These are phyloP conservation scores for Thermothelomyces thermophilus DNA, from an alignment of 2,329 filamentous ascomycete genomes.

Conservation along the genomic window DNA sequence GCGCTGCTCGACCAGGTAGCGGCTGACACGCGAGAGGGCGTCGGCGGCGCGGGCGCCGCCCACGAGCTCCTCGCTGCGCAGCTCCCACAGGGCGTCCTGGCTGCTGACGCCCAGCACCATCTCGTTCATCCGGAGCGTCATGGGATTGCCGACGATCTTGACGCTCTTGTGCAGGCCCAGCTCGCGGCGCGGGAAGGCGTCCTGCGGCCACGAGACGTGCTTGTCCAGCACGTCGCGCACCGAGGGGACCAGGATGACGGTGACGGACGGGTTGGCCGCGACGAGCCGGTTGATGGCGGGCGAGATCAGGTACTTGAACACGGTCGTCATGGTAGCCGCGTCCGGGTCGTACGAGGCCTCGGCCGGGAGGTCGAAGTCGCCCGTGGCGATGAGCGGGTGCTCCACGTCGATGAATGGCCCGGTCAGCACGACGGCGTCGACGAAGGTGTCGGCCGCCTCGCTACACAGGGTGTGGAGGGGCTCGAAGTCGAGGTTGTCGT, in stretches of 20 bases:
- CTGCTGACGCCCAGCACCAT: constrained; percentile 72
- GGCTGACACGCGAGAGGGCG: constrained; percentile 62
- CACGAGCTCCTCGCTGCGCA: constrained; percentile 66
- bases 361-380: constrained; percentile 70
- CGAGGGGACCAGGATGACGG: constrained; percentile 76
- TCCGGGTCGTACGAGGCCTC: constrained; percentile 65
- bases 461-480: constrained; percentile 75
- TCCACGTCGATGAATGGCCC: constrained; percentile 91
- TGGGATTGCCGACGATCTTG: constrained; percentile 80
- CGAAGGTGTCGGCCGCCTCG: constrained; percentile 65
- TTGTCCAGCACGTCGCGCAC: constrained; percentile 75
- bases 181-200: constrained; percentile 58
- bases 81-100: constrained; percentile 77
- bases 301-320: constrained; percentile 77
- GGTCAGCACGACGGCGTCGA: constrained; percentile 71
- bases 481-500: constrained; percentile 87
- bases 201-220: constrained; percentile 77
- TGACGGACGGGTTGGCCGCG: constrained; percentile 64
- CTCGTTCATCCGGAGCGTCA: constrained; percentile 85
- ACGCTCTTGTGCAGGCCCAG: constrained; percentile 72
- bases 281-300: constrained; percentile 65
- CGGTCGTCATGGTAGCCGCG: constrained; percentile 68
- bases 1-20: constrained; percentile 73
- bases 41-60: constrained; percentile 51
- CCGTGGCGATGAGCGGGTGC: constrained; percentile 76